Base-by-base conservation (phyloP, 73 alveolate species). In the Halteria grandinella region DNA sequence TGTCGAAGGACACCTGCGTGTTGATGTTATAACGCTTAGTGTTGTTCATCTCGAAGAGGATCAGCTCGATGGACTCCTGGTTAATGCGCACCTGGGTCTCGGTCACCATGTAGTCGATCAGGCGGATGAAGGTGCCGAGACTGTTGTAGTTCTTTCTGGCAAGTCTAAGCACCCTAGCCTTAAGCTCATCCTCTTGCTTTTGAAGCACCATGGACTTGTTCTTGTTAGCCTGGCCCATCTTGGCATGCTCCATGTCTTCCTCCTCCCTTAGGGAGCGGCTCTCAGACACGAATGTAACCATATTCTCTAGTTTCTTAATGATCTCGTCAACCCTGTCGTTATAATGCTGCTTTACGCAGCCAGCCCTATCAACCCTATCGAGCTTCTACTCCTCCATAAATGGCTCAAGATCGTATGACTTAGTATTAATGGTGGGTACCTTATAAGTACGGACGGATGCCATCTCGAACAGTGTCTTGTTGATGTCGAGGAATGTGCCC, bases 71-170 rank as follows among this genome's bases (percentile, higher is more conserved):
- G 32, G 92, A 54, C 45, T 84, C 89, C 32, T 79, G 69, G 49
- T 89, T 93, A 25, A 91, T 76, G 51, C 75, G 75, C 7, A 93
- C 98, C 31, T 87, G 75, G 54, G 98, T 93, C 75, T 97, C 99
- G n/a, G 92, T 96, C 18, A 94, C 93, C 99, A 97, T 93, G 69
- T 95, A 95, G 87, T 97, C 99, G 20, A 97, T 89, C 69, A 97
- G 94, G 55, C 98, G 77, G 27, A 97, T 94, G 79, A 90, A 97
- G 31, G 89, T 89, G 49, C 97, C 97, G 69, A 97, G 89, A 48
- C 94, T 89, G 49, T 93, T 91, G 55, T 91, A 91, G 84, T 97
- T 97, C 29, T 93, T 87, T 53, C 90, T 83, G 33, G 99, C 99
- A 27, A 95, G 57, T 85, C 95, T 86, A 20, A 97, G 89, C 44